These are phyloP conservation scores for Austroboletus novae-zelandiae DNA, from an alignment of 1,284 basidiomycete genomes.

Conservation along the genomic window DNA sequence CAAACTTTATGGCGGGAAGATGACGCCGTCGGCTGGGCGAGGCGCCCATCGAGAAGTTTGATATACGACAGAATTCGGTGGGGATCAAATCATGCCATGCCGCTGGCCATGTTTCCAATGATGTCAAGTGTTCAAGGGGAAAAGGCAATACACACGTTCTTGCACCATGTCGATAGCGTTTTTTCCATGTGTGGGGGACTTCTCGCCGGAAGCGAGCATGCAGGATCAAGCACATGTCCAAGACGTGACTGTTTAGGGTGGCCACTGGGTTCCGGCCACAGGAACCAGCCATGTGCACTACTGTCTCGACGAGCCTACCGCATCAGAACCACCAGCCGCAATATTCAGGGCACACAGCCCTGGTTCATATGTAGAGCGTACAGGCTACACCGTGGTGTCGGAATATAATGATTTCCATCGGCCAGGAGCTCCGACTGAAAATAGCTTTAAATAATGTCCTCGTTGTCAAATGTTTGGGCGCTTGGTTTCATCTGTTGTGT, in stretches of 20 bases:
- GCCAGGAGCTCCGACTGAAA: conserved; percentile 23
- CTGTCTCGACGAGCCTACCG: not conserved
- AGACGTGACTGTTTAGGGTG: too few species aligned
- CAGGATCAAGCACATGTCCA: not conserved
- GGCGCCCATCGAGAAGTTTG: too few species aligned
- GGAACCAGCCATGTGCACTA: conserved; percentile 10
- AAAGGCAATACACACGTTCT: conserved; percentile 10
- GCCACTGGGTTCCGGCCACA: conserved; percentile 7
- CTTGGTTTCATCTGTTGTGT: conserved; percentile 22
- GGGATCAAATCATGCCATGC: not conserved
- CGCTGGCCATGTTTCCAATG: not conserved
- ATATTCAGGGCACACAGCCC: conserved; percentile 13
- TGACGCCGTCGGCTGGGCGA: too few species aligned
- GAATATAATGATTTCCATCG: conserved; percentile 1
- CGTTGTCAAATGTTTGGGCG: conserved; percentile 6
- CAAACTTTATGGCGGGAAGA: too few species aligned
- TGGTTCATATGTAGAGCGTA: not conserved
- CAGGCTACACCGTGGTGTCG: not conserved
- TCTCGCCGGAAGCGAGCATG: not conserved
- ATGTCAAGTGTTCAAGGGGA: conserved; percentile 1
- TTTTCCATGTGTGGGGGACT: conserved; percentile 5
- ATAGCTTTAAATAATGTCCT: conserved; percentile 7
- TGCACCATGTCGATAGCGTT: not conserved
- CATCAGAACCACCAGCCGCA: conserved; percentile 17
- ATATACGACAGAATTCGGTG: too few species aligned